Conservation (phyloP, 805 yeast species). For the Myxozyma geophila region DNA sequence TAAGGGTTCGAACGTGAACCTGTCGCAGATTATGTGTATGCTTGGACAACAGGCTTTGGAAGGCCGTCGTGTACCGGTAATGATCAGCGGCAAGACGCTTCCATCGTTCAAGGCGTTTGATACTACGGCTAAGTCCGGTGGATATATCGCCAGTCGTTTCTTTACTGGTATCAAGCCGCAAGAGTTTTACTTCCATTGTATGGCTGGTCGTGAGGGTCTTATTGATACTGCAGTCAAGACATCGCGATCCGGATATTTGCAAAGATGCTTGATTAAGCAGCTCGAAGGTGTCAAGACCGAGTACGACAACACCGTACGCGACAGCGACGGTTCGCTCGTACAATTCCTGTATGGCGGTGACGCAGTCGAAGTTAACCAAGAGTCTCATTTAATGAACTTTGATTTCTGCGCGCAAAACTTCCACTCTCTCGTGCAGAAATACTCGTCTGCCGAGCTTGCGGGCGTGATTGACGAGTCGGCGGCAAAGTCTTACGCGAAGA, state of each 20-base stretch:
- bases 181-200: constrained; percentile 99
- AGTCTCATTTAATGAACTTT: constrained; percentile 91
- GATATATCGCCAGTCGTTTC: constrained; percentile 94
- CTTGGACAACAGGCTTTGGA: constrained; percentile 98
- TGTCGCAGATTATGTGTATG: constrained; percentile 98
- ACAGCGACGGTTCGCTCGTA: constrained; percentile 89
- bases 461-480: constrained; percentile 81
- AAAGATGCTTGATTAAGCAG: constrained; percentile 97
- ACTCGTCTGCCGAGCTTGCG: constrained; percentile 66
- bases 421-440: constrained; percentile 81
- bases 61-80: constrained; percentile 98
- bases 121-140: constrained; percentile 98
- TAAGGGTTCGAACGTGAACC: constrained; percentile 97
- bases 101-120: constrained; percentile 97
- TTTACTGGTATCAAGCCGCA: constrained; percentile 98
- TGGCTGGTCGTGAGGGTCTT: constrained; percentile 99
- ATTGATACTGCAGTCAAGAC: constrained; percentile 99
- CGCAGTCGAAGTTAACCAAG: constrained; percentile 90
- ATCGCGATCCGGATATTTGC: constrained; percentile 96
- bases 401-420: constrained; percentile 91
- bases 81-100: constrained; percentile 97
- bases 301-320: constrained; percentile 94
- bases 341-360: constrained; percentile 97
- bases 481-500: constrained; percentile 81
- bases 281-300: constrained; percentile 94